A percentile compares a stretch with the other conserved stretches of the same genome.
Evolutionary conservation across 306 rosid species (phyloP).

Genomic region (Trifolium repens): DNA sequence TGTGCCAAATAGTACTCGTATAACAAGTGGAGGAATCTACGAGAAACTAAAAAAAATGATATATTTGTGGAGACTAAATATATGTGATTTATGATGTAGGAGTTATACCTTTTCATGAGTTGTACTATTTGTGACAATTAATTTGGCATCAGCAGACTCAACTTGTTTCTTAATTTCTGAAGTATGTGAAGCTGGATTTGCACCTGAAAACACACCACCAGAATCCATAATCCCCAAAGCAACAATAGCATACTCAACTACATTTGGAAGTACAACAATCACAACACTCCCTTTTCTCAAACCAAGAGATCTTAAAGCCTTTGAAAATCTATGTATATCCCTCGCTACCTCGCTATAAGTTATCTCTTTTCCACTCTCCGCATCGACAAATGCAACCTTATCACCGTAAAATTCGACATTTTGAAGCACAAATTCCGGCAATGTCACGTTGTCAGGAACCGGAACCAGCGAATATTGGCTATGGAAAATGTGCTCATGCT

Average conservation of each 20-base stretch:
- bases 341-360: conserved; percentile 69
- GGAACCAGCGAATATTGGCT: conserved; percentile 63
- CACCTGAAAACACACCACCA: conserved; percentile 91
- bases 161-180: conserved; percentile 85
- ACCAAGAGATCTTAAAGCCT: conserved; percentile 81
- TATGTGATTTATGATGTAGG: not conserved
- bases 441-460: conserved; percentile 68
- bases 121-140: conserved; percentile 65
- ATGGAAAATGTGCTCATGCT: conserved; percentile 65
- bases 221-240: conserved; percentile 85
- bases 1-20: too few species aligned
- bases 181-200: conserved; percentile 72
- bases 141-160: conserved; percentile 72
- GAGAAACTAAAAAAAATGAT: too few species aligned
- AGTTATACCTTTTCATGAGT: conserved; percentile 74
- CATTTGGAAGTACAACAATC: conserved; percentile 83
- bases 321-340: conserved; percentile 64
- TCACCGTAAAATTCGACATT: conserved; percentile 61
- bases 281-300: conserved; percentile 78
- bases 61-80: too few species aligned
- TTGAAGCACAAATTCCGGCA: conserved; percentile 85
- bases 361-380: conserved; percentile 65
- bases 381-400: conserved; percentile 90
- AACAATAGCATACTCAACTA: conserved; percentile 75
- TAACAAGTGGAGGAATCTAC: too few species aligned